Conservation (phyloP, 495 filamentous ascomycete species). For the Annulohypoxylon nitens region DNA sequence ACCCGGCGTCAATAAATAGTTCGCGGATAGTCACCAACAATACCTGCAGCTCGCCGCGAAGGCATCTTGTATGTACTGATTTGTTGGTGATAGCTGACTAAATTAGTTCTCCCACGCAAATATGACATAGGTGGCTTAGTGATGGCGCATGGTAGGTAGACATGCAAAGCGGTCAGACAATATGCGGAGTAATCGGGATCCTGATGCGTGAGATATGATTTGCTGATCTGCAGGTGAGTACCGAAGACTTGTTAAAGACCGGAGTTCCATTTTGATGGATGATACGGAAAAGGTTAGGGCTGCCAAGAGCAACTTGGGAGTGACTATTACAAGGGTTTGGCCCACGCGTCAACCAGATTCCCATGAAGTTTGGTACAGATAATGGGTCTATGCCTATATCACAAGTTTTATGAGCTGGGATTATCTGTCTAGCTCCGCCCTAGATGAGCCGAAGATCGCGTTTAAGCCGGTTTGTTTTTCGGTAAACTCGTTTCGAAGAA, state of each 20-base stretch:
- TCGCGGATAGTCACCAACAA: neutral
- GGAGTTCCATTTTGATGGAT: neutral
- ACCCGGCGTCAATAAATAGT: neutral
- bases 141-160: neutral
- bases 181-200: conserved; percentile 14
- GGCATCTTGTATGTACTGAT: neutral
- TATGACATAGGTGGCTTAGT: conserved; percentile 8
- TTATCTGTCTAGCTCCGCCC: neutral
- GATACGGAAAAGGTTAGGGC: neutral
- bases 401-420: neutral
- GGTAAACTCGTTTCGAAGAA: neutral
- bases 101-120: neutral
- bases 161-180: conserved; percentile 22
- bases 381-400: conserved; percentile 14
- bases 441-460: neutral
- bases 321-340: neutral
- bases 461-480: neutral
- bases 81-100: neutral
- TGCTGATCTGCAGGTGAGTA: conserved; percentile 18
- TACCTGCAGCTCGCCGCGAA: neutral
- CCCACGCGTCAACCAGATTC: conserved; percentile 26
- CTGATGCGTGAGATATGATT: neutral
- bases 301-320: neutral
- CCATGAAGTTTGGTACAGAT: conserved; percentile 15
- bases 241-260: conserved; percentile 6